A percentile compares a stretch with the other conserved stretches of the same genome.
These are phyloP conservation scores for Camellia sinensis DNA, from an alignment of 148 eudicot species.

Conservation along the genomic window DNA sequence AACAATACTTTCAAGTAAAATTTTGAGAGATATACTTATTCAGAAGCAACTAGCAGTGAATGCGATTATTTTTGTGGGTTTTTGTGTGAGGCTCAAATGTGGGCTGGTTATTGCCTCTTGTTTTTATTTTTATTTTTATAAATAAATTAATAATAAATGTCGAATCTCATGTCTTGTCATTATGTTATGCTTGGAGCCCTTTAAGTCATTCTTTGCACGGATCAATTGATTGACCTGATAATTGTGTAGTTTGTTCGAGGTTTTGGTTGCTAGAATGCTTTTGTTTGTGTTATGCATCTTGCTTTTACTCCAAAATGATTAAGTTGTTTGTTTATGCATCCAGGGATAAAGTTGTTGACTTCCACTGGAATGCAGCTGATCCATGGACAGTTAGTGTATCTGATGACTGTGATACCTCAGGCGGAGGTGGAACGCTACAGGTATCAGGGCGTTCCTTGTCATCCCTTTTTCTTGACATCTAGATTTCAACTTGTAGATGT, in stretches of 20 bases:
- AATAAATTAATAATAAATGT: too few relatives aligned
- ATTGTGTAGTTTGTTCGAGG: background rate
- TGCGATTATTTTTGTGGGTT: background rate
- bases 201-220: background rate
- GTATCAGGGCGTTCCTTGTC: conserved; percentile 26
- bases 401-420: conserved; percentile 79
- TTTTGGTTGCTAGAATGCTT: background rate
- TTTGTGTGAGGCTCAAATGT: background rate
- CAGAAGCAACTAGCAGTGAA: too few relatives aligned
- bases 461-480: background rate
- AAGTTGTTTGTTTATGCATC: background rate
- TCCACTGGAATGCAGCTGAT: conserved; percentile 88
- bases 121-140: too few relatives aligned
- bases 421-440: conserved; percentile 96
- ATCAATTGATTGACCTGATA: background rate
- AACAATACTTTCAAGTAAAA: too few relatives aligned
- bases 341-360: conserved; percentile 95
- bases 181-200: background rate
- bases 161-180: background rate
- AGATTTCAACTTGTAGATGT: background rate
- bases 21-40: too few relatives aligned
- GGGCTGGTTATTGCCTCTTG: background rate
- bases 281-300: background rate
- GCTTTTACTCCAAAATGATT: background rate
- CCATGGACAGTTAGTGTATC: conserved; percentile 98